Percentiles rank a stretch among this genome's conserved stretches.
These are phyloP conservation scores for Mycena pura DNA, from an alignment of 768 basidiomycete species.

Conservation along the genomic window DNA sequence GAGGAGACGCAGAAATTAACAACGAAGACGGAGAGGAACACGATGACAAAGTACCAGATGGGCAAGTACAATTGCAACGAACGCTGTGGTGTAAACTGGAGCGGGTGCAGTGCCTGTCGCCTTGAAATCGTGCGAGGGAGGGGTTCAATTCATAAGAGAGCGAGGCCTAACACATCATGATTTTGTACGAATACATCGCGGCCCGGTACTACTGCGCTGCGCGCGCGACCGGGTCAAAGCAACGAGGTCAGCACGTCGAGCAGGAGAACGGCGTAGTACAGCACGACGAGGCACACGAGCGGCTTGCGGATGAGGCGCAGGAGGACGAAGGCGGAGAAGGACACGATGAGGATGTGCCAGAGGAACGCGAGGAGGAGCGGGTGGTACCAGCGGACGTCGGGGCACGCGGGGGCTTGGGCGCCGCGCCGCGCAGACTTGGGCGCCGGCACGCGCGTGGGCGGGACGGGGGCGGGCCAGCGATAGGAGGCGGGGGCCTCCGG, in stretches of 20 bases:
- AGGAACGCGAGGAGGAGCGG: neutral
- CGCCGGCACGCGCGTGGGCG: neutral
- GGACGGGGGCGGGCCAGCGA: neutral
- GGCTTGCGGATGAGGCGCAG: conserved; percentile 2
- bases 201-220: too few species aligned
- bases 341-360: neutral
- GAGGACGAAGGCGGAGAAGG: neutral
- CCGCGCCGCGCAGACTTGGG: neutral
- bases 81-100: too few species aligned
- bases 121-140: too few species aligned
- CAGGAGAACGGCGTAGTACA: neutral
- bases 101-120: too few species aligned
- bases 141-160: too few species aligned
- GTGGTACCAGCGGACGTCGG: conserved; percentile 17
- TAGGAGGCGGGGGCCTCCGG: neutral
- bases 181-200: too few species aligned
- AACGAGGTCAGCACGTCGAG: neutral
- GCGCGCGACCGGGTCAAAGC: too few species aligned
- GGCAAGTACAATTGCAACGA: too few species aligned
- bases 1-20: too few species aligned
- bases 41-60: too few species aligned
- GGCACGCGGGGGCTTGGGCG: neutral
- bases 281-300: neutral
- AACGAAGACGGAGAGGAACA: too few species aligned
- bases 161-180: too few species aligned